These are phyloP conservation scores for Pseudopediastrum boryanum DNA, from an alignment of 139 green algal genomes.

Conservation along the genomic window DNA sequence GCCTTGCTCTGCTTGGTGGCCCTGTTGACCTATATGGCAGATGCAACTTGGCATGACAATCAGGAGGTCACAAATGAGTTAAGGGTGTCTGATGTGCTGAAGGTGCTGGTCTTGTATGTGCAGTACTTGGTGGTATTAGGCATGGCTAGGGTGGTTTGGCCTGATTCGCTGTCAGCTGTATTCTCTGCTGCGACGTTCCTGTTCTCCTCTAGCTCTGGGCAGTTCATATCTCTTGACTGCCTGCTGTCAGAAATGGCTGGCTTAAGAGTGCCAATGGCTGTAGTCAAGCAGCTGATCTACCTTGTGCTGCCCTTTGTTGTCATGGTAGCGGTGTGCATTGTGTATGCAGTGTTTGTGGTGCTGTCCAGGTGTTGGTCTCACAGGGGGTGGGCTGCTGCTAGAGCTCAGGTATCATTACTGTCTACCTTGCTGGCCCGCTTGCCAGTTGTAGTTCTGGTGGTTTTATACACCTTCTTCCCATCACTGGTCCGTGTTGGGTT, in stretches of 20 bases:
- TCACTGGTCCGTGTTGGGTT: slow-evolving; percentile 4
- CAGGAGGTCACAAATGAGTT: neutral
- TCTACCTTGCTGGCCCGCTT: neutral
- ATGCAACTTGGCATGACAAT: slow-evolving; percentile 10
- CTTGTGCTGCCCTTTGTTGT: neutral
- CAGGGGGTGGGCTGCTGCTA: too few species aligned
- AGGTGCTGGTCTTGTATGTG: slow-evolving; percentile 9
- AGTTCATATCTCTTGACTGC: slow-evolving; percentile 19
- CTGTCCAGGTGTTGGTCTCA: too few species aligned
- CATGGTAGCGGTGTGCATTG: neutral
- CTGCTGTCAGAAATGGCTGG: neutral
- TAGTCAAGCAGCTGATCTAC: neutral
- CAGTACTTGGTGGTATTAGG: neutral
- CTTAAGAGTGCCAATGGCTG: neutral
- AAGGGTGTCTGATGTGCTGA: slow-evolving; percentile 14
- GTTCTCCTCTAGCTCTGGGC: neutral
- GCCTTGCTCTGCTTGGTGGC: too few species aligned
- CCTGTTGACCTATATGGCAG: slow-evolving; percentile 4
- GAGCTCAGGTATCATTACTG: too few species aligned
- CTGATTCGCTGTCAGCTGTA: neutral
- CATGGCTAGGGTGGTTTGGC: neutral
- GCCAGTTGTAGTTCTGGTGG: neutral
- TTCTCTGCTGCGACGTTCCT: neutral
- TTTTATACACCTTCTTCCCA: neutral
- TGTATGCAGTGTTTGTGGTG: neutral